Base-by-base conservation (phyloP, 2,329 filamentous ascomycete species). In the Aspergillus hortae region DNA sequence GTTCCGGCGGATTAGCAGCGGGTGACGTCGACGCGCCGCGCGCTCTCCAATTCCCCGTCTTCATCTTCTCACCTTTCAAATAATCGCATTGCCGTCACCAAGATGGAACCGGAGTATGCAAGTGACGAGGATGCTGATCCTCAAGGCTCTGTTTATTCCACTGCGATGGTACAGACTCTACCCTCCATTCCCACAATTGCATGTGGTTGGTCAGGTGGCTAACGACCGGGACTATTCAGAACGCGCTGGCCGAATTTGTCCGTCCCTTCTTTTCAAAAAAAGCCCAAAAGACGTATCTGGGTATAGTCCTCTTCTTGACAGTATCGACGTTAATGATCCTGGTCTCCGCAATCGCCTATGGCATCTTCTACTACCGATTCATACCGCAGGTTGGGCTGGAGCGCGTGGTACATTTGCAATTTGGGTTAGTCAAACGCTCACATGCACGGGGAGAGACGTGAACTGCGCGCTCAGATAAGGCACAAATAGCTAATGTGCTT, bases 311-410 rank as follows among this genome's bases (percentile, higher is more conserved):
- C 21, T 73, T 84, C 57, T 65, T 80, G 43, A 58, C 73, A 46
- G 76, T 83, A 19, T 79, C 80, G 3, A 58, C 79, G 14, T 57
- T 80, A 38, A 78, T 89, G 46, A 71, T 87, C 41, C 77, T 74
- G 35, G 67, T 84, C 17, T 84, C 86, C 5, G 70, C 79, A 6
- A 64, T 82, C 36, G 83, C 84, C 32, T 89, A 89, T 65, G 74
- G 76, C 33, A 71, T 85, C 15, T 89, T 90, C 72, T 89, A 89
- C 74, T 78, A 80, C 68, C 80, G 78, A 55, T 88, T 85, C 70
- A 81, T 90, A 19, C 87, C 87, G 1, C 79, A 82, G 48, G 81
- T 86, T 57, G 82, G 83, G 49, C 77, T 88, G 54, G 73, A 79
- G 55, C 77, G 80, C n/a, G 74, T 78, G 4, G 76, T 89, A 6